A percentile compares a stretch with the other conserved stretches of the same genome.
Conservation (phyloP, 768 basidiomycete species). For the Nevesoporus exiguus region DNA sequence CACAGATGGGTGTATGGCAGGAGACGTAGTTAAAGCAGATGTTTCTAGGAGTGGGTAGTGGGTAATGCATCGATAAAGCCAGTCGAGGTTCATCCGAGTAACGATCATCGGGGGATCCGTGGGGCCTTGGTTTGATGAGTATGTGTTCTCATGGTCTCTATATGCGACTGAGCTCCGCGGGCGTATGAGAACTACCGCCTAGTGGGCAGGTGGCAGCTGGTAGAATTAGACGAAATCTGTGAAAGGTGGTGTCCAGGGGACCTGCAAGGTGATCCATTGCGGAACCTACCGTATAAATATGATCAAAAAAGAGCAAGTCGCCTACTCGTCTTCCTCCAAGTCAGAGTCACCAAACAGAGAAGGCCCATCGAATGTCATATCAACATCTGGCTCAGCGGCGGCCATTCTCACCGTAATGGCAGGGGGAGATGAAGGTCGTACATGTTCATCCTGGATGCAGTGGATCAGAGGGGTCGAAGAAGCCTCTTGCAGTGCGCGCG, state of each 20-base stretch:
- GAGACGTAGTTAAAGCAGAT: too few species aligned
- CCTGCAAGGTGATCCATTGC: background rate
- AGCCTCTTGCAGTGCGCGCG: background rate
- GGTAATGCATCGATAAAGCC: too few species aligned
- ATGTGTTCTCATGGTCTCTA: background rate
- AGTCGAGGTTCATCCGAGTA: too few species aligned
- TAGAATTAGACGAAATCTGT: background rate
- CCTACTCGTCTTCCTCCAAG: constrained; percentile 27
- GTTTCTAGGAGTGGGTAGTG: too few species aligned
- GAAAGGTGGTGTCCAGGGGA: background rate
- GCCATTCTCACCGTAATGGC: background rate
- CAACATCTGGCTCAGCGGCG: background rate
- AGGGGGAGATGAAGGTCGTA: background rate
- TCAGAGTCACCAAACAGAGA: constrained; percentile 32
- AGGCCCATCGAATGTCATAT: constrained; percentile 21
- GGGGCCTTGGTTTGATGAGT: too few species aligned
- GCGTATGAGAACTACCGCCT: background rate
- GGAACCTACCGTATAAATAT: background rate
- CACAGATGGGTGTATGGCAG: too few species aligned
- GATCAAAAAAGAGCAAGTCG: background rate
- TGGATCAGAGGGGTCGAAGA: background rate
- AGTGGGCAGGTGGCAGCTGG: background rate
- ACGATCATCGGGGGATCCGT: too few species aligned
- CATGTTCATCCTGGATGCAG: background rate
- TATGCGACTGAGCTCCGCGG: background rate